These are phyloP conservation scores for Globisporangium solare DNA, from an alignment of 352 stramenopile species.

Conservation along the genomic window DNA sequence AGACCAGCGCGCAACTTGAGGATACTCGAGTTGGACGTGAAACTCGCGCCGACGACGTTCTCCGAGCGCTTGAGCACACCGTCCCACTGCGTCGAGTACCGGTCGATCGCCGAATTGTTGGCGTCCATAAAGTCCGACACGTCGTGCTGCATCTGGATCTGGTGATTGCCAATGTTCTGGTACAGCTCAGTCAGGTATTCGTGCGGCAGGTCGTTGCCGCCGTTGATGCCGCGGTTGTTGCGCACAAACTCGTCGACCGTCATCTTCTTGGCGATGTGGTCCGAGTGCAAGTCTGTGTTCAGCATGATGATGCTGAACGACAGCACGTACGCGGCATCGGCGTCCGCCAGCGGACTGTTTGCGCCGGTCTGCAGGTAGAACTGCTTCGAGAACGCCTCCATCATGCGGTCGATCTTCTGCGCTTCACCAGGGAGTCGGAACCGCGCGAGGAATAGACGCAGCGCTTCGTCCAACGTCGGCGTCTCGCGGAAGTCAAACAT, in stretches of 20 bases:
- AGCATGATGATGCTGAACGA: slow-evolving; percentile 99
- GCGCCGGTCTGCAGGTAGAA: slow-evolving; percentile 80
- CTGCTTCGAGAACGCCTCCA: slow-evolving; percentile 95
- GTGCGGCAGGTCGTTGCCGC: slow-evolving; percentile 60
- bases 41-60: slow-evolving; percentile 84
- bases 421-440: slow-evolving; percentile 97
- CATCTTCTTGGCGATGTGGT: slow-evolving; percentile 88
- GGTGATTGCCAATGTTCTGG: slow-evolving; percentile 73
- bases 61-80: slow-evolving; percentile 81
- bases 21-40: slow-evolving; percentile 84
- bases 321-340: slow-evolving; percentile 94
- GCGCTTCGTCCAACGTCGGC: slow-evolving; percentile 83
- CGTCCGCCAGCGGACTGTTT: slow-evolving; percentile 58
- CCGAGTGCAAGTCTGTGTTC: slow-evolving; percentile 98
- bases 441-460: slow-evolving; percentile 91
- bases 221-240: slow-evolving; percentile 87
- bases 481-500: slow-evolving; percentile 94
- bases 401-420: slow-evolving; percentile 98
- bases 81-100: slow-evolving; percentile 86
- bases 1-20: slow-evolving; percentile 77
- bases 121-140: slow-evolving; percentile 79
- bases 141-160: slow-evolving; percentile 89
- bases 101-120: slow-evolving; percentile 56
- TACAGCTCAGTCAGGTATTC: slow-evolving; percentile 76
- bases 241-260: slow-evolving; percentile 82